Evolutionary conservation across 2,329 filamentous ascomycete species (phyloP).

Genomic region (Beauveria caledonica): DNA sequence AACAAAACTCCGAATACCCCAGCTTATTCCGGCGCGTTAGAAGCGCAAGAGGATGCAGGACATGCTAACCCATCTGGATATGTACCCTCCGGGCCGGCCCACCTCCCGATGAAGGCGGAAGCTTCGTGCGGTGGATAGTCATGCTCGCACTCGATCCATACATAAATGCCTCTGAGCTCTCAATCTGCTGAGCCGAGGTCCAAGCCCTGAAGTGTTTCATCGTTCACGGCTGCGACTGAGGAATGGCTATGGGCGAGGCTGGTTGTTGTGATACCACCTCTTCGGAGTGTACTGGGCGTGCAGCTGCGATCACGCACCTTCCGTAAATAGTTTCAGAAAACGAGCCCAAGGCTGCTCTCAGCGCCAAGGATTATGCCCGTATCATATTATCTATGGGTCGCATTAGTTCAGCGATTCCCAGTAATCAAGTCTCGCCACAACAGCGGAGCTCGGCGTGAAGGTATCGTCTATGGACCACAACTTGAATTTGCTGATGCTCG

Average conservation of each 20-base stretch:
- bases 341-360: not conserved
- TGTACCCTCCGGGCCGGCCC: conserved; percentile 1
- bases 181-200: not conserved
- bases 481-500: not conserved
- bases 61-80: not conserved
- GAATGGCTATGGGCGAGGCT: not conserved
- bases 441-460: not conserved
- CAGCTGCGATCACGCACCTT: not conserved
- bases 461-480: too few relatives aligned
- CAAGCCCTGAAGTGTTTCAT: not conserved
- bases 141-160: not conserved
- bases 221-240: not conserved
- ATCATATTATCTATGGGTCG: not conserved
- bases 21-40: not conserved
- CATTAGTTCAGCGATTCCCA: not conserved
- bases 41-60: not conserved
- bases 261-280: not conserved
- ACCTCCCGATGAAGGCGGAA: not conserved
- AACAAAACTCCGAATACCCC: not conserved
- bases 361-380: not conserved
- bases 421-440: not conserved
- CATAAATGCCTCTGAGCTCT: not conserved
- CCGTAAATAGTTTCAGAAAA: not conserved
- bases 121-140: not conserved
- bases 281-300: not conserved